These are phyloP conservation scores for Macrocybe gigantea DNA, from an alignment of 768 basidiomycete genomes.

Conservation along the genomic window DNA sequence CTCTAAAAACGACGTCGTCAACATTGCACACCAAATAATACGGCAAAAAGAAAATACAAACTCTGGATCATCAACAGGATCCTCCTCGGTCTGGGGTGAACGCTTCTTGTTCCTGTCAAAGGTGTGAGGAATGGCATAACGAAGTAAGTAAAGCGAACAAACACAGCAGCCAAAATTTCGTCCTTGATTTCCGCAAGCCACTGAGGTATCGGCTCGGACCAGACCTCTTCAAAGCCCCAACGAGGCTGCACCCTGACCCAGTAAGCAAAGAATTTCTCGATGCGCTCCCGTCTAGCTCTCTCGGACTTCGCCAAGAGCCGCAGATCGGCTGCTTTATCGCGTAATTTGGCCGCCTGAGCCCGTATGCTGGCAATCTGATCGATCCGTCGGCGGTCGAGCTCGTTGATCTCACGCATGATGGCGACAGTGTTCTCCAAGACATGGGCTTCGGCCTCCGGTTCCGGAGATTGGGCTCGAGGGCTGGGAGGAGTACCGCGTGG, in stretches of 20 bases:
- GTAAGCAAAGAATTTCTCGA: slow-evolving; percentile 10
- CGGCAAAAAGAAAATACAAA: not conserved
- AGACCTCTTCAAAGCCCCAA: slow-evolving; percentile 15
- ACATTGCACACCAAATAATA: not conserved
- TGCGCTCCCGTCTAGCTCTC: slow-evolving; percentile 9
- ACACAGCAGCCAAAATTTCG: not conserved
- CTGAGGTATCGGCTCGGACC: slow-evolving; percentile 7
- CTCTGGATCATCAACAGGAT: not conserved
- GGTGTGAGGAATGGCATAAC: not conserved
- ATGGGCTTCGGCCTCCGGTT: slow-evolving; percentile 8
- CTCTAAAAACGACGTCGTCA: no score
- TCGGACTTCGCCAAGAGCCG: slow-evolving; percentile 9
- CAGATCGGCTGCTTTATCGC: slow-evolving; percentile 4
- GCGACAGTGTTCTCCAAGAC: slow-evolving; percentile 10
- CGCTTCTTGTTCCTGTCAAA: not conserved
- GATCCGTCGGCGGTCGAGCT: slow-evolving; percentile 3
- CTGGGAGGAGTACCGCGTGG: slow-evolving; percentile 13
- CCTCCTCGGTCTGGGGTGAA: not conserved
- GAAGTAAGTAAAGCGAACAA: no score
- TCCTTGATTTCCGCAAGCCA: slow-evolving; percentile 12
- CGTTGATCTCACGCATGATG: slow-evolving; percentile 10
- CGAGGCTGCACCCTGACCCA: slow-evolving; percentile 5
- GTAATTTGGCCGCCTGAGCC: slow-evolving; percentile 5
- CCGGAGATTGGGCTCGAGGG: slow-evolving; percentile 8
- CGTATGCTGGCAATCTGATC: slow-evolving; percentile 6